phyloP scores from a whole-genome alignment of 2,329 filamentous ascomycete genomes.

The Arthrocladium fulminans region DNA sequence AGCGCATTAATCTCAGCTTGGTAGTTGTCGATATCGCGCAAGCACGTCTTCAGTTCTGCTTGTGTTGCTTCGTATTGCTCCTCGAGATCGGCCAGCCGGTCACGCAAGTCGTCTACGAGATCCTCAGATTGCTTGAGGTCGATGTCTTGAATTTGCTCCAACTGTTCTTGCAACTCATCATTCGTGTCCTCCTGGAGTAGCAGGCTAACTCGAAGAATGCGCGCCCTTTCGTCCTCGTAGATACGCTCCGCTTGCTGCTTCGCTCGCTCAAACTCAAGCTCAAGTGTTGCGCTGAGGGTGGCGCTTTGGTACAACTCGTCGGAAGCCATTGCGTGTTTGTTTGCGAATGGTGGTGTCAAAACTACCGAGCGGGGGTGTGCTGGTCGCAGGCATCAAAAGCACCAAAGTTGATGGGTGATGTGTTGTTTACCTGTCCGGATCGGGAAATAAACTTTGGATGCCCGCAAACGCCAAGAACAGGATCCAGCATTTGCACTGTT shows the following conservation, averaged over 20 bases:
- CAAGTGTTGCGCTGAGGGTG: constrained; percentile 48
- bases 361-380: neutral
- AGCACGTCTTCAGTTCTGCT: constrained; percentile 43
- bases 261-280: constrained; percentile 60
- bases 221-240: constrained; percentile 63
- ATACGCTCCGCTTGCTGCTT: constrained; percentile 58
- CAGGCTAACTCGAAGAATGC: constrained; percentile 59
- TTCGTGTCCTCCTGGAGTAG: constrained; percentile 69
- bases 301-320: constrained; percentile 23
- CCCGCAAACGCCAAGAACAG: neutral
- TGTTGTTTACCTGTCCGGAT: neutral
- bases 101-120: constrained; percentile 40
- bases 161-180: constrained; percentile 54
- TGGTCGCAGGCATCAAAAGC: neutral
- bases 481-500: neutral
- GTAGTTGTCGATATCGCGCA: constrained; percentile 48
- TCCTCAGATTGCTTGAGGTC: constrained; percentile 44
- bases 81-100: constrained; percentile 30
- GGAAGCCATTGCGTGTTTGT: neutral
- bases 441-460: neutral
- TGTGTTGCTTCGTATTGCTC: constrained; percentile 43
- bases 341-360: neutral
- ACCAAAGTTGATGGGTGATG: neutral
- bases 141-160: constrained; percentile 46
- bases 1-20: constrained; percentile 62